These are phyloP conservation scores for Tetragonia tetragonoides DNA, from an alignment of 148 eudicot genomes.

Conservation along the genomic window DNA sequence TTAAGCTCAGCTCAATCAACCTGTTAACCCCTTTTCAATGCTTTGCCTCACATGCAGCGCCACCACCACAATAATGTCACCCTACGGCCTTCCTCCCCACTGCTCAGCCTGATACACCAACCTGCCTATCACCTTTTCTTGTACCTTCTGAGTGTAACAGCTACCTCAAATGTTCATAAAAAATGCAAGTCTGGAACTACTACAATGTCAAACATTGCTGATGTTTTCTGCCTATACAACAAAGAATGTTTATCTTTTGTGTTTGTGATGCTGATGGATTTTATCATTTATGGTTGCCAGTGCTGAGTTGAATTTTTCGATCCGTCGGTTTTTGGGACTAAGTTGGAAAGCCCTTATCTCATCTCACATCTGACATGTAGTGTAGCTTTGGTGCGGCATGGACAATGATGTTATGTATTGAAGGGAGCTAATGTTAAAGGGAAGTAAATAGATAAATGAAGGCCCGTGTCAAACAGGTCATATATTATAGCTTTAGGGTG, in stretches of 20 bases:
- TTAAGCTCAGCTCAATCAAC: background rate
- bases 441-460: no score
- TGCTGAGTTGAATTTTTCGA: background rate
- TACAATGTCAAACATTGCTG: background rate
- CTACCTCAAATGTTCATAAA: background rate
- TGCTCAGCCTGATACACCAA: background rate
- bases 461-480: background rate
- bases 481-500: background rate
- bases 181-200: slow-evolving; percentile 1
- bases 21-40: background rate
- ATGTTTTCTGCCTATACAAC: background rate
- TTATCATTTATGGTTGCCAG: background rate
- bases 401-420: background rate
- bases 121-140: background rate
- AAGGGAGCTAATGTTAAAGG: no score
- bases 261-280: background rate
- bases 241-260: background rate
- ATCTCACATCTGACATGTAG: background rate
- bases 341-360: background rate
- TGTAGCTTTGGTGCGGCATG: background rate
- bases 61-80: background rate
- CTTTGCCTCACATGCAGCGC: background rate
- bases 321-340: background rate
- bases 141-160: no score
- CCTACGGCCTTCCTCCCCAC: background rate